Evolutionary conservation across 2,329 filamentous ascomycete species (phyloP).

Genomic region (Rutstroemia sp.): DNA sequence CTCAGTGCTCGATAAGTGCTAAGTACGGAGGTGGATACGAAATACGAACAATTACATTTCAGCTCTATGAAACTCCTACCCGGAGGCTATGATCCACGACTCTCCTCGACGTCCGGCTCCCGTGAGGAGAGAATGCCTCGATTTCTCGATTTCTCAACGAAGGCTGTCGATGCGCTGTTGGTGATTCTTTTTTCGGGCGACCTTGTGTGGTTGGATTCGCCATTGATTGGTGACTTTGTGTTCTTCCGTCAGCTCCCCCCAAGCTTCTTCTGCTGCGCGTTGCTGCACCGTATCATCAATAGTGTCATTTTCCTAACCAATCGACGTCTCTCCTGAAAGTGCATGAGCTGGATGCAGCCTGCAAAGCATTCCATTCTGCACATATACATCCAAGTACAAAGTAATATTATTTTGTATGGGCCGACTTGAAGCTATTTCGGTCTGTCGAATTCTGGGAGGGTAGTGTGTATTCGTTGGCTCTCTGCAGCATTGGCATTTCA

Average conservation of each 20-base stretch:
- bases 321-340: not conserved
- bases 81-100: too few relatives aligned
- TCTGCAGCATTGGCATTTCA: not conserved
- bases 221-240: conserved; percentile 5
- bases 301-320: conserved; percentile 5
- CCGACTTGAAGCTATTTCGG: not conserved
- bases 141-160: too few relatives aligned
- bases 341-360: not conserved
- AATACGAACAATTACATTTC: too few relatives aligned
- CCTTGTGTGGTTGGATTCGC: conserved; percentile 2
- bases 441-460: not conserved
- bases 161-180: not conserved
- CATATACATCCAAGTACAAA: not conserved
- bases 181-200: conserved; percentile 2
- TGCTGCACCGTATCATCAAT: conserved; percentile 7
- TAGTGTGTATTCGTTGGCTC: not conserved
- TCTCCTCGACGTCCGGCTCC: not conserved
- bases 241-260: not conserved
- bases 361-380: conserved; percentile 3
- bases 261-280: conserved; percentile 1
- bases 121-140: too few relatives aligned
- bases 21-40: not conserved
- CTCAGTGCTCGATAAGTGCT: not conserved
- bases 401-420: not conserved
- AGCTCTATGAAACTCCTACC: too few relatives aligned